Conservation (phyloP, 192 early-diverging fungal genomes). For the Haplosporangium gracile region DNA sequence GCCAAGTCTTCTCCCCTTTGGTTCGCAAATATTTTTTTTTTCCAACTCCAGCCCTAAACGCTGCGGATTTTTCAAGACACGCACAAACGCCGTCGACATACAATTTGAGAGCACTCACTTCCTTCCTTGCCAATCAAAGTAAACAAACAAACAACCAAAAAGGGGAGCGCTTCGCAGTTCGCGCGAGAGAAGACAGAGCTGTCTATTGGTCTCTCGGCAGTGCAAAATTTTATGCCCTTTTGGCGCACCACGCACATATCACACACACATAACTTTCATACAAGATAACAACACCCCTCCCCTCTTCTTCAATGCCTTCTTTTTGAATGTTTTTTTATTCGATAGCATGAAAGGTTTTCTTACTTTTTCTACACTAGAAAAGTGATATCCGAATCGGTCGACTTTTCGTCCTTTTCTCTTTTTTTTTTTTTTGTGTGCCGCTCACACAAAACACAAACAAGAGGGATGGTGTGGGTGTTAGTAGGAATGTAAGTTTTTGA, state of each 20-base stretch:
- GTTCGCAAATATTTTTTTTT: background rate
- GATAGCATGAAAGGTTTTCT: too few relatives aligned
- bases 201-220: background rate
- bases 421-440: background rate
- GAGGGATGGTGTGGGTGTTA: too few relatives aligned
- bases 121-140: background rate
- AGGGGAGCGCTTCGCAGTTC: background rate
- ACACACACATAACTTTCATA: too few relatives aligned
- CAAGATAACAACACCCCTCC: too few relatives aligned
- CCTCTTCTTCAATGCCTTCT: too few relatives aligned
- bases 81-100: background rate
- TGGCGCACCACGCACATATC: background rate
- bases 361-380: background rate
- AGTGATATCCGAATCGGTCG: background rate
- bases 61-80: conserved; percentile 22
- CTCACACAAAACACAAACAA: background rate
- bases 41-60: conserved; percentile 25
- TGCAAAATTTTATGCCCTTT: background rate
- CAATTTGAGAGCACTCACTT: conserved; percentile 1
- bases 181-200: background rate
- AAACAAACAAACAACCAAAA: background rate
- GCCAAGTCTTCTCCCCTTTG: background rate
- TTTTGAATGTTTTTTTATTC: too few relatives aligned
- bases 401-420: background rate
- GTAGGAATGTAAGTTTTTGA: background rate